Base-by-base conservation (phyloP, 2,329 filamentous ascomycete genomes). In the Madurella mycetomatis region DNA sequence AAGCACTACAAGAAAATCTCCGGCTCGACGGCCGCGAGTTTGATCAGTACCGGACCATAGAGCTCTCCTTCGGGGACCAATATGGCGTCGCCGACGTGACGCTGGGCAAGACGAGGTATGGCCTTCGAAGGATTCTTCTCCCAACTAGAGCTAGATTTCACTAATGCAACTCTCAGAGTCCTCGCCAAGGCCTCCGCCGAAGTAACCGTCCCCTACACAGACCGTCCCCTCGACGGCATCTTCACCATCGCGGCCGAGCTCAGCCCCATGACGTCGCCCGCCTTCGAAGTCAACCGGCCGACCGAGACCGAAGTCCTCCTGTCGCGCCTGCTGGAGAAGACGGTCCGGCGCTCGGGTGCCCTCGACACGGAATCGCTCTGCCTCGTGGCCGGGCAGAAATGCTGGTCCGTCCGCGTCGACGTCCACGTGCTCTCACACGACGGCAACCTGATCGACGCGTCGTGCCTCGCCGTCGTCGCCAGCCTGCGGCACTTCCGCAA, bases 321-420 rank as follows among this genome's bases (percentile, higher is more conserved):
- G 30, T 91, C 92, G 9, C 86, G 92, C 34, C 82, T 94, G 41
- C 85, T 99, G 17, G 94, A 99, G 71, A 96, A 96, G 74, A 92
- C 94, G 9, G 84, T 97, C 57, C 91, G 94, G 41, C 86, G 94
- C 56, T 96, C 92, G 1, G 88, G 88, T 63, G 92, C 94, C 7
- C 83, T 99, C 41, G 92, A 97, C 70, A 96, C 92, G 34, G 94
- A 99, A 73, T 96, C 92, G 4, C 81, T 99, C 43, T 99, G 94
- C 71, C 89, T 99, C 18, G 79, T 96, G 30, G 91, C 94, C 11
- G 92, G 90, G 8, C 80, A 88, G 56, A 96, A 95, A 71, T 94
- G 89, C 75, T 99, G 94, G 85, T 87, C 87, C 57, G 80, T 99
- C 59, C 85, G 92, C 54, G 92, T 90, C 17, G 92, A 97, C 69